Percentiles rank a stretch among this genome's conserved stretches.
These are phyloP conservation scores for Aspergillus diversus DNA, from an alignment of 495 filamentous ascomycete species.

Conservation along the genomic window DNA sequence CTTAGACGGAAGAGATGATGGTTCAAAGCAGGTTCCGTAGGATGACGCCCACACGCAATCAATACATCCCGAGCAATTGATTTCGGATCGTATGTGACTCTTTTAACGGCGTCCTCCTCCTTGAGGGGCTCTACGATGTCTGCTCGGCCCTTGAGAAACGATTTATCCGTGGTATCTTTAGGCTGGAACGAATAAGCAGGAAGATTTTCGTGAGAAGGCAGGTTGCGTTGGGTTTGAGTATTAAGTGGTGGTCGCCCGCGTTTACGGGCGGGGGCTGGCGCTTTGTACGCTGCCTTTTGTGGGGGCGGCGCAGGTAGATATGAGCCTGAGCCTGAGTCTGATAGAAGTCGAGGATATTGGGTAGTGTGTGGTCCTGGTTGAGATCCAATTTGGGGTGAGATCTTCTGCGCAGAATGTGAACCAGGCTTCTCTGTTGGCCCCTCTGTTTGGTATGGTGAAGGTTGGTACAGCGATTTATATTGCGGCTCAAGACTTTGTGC, in stretches of 20 bases:
- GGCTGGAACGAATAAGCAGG: slow-evolving; percentile 20
- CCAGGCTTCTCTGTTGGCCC: not conserved
- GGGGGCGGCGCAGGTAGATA: not conserved
- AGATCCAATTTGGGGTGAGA: not conserved
- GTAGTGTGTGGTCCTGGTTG: not conserved
- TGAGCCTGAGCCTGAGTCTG: not conserved
- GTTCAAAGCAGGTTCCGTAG: slow-evolving; percentile 59
- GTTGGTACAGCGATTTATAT: too few relatives aligned
- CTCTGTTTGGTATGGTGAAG: not conserved
- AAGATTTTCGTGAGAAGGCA: not conserved
- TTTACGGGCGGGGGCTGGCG: not conserved
- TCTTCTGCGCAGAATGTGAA: not conserved
- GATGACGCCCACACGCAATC: slow-evolving; percentile 62
- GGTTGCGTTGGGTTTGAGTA: not conserved
- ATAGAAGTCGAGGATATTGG: not conserved
- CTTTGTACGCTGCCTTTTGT: slow-evolving; percentile 1
- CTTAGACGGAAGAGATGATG: slow-evolving; percentile 57
- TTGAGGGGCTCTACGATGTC: slow-evolving; percentile 50
- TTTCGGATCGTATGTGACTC: slow-evolving; percentile 56
- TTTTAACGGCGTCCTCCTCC: slow-evolving; percentile 45
- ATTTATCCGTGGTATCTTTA: slow-evolving; percentile 11
- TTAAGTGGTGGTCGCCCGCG: not conserved
- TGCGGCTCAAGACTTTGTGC: not conserved
- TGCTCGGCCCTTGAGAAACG: slow-evolving; percentile 22
- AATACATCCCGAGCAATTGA: slow-evolving; percentile 71